Evolutionary conservation across 768 basidiomycete species (phyloP), one percentile per base, ranked within the genome.

Genomic region (Suillus brevipes): DNA sequence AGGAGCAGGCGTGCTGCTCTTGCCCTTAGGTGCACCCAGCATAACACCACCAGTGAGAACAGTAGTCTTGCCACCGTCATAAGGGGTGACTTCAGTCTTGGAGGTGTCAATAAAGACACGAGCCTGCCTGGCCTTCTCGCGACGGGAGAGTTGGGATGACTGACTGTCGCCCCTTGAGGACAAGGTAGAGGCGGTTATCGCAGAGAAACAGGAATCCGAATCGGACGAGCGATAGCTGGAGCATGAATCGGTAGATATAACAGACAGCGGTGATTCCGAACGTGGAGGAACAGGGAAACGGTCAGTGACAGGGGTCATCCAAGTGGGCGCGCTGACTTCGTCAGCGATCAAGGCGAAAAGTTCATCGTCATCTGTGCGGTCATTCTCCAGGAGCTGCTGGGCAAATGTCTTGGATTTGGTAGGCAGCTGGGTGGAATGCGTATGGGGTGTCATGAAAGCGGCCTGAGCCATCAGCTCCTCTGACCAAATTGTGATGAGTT

Each of bases 11-110:
- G 38, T 18, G 16, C 57, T 25, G 64, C 77, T 71, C 73, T 72
- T 72, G 70, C 70, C 65, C 68, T 78, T 73, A 64, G 77, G 72
- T 68, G 78, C 79, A 59, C 91, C 91, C 66, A 94, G 89, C 92
- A 94, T 94, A 69, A 93, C 91, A 68, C 91, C 92, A 64, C 92
- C 92, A 3, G 91, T 92, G 70, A 94, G 85, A 59, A 93, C 91
- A 36, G 91, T 92, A 61, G 92, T 94, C 84, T 92, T 92, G 68
- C 92, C 92, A 63, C 91, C 91, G 69, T 94, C 91, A 70, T 94
- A 94, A 71, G 90, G 89, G 56, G 91, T 93, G 67, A 93, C 89
- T 53, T 90, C 89, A 62, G 78, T 92, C 82, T 88, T 93, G 72
- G 87, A 78, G 25, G 82, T 85, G 76, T 94, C 92, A 62, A 94